Conservation (phyloP, 257 asterid species). For the Voacanga thouarsii region DNA sequence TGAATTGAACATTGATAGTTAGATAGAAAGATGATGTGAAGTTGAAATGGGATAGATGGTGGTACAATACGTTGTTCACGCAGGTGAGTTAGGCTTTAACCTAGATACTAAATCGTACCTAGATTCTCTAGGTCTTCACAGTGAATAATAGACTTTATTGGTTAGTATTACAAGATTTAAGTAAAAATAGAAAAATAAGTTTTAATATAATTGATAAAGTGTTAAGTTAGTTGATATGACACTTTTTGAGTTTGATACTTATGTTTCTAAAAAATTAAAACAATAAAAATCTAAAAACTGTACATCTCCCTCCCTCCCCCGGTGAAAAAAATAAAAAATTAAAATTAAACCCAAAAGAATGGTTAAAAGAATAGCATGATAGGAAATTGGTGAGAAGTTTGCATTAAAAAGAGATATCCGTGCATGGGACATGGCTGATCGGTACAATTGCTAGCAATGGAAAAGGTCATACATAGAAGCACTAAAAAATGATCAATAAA, state of each 20-base stretch:
- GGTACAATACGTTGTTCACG: not conserved
- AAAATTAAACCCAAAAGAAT: no score
- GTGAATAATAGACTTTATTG: not conserved
- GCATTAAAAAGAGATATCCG: not conserved
- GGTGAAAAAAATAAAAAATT: no score
- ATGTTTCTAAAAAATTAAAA: no score
- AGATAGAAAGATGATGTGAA: conserved; percentile 6
- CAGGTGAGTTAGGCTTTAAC: not conserved
- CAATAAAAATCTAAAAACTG: no score
- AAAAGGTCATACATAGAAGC: conserved; percentile 1
- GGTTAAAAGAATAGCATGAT: no score
- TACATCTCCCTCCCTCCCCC: no score
- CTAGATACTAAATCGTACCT: not conserved
- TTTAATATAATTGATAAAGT: no score
- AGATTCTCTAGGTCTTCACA: not conserved
- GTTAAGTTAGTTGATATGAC: no score
- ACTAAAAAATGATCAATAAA: not conserved
- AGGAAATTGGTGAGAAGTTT: no score
- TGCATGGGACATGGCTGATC: not conserved
- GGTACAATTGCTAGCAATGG: not conserved
- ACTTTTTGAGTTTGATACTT: no score
- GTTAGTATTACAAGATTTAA: not conserved
- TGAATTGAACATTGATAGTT: not conserved
- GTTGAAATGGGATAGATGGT: conserved; percentile 2
- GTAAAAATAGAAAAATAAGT: no score